phyloP scores from a whole-genome alignment of 2,329 filamentous ascomycete species.

The Trichoderma simmonsii region DNA sequence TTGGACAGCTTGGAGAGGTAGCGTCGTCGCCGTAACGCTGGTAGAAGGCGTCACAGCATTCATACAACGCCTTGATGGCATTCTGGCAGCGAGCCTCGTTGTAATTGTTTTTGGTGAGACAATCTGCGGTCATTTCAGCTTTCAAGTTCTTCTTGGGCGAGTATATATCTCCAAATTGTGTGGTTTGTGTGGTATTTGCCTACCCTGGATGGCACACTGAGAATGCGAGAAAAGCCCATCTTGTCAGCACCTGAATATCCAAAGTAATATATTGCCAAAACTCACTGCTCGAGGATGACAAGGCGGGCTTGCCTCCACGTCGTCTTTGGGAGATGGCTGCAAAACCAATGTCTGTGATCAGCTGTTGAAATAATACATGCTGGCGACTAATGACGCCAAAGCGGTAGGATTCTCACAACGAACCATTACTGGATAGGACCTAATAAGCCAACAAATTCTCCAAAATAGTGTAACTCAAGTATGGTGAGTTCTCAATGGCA shows the following conservation, averaged over 20 bases:
- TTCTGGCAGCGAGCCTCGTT: constrained; percentile 78
- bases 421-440: background rate
- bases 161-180: background rate
- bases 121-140: constrained; percentile 55
- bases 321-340: constrained; percentile 54
- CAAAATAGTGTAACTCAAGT: background rate
- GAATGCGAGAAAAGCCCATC: background rate
- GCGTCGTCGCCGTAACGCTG: constrained; percentile 72
- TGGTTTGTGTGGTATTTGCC: background rate
- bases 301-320: constrained; percentile 70
- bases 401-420: background rate
- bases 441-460: background rate
- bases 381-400: background rate
- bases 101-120: constrained; percentile 78
- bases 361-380: background rate
- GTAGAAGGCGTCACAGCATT: constrained; percentile 92
- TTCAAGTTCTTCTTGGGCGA: background rate
- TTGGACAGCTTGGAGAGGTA: constrained; percentile 79
- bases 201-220: constrained; percentile 88
- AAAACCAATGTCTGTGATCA: background rate
- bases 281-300: constrained; percentile 82
- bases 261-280: background rate
- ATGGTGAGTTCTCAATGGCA: background rate
- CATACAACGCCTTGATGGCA: constrained; percentile 81
- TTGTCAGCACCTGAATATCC: background rate